Evolutionary conservation across 2,329 filamentous ascomycete species (phyloP), one percentile per base, ranked within the genome.

Genomic region (Colletotrichum kahawae): DNA sequence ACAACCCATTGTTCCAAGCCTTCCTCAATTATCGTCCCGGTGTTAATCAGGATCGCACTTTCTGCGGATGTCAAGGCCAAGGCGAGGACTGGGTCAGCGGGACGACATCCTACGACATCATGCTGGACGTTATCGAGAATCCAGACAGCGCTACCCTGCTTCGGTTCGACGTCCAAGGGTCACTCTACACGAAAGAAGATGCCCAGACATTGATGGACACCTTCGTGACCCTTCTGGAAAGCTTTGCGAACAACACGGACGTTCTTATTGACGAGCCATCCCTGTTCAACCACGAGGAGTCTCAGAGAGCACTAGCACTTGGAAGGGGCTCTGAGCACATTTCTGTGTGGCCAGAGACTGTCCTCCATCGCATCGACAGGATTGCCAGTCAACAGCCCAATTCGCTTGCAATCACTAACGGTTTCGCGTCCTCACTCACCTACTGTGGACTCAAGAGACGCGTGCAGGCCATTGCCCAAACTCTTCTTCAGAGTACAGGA

Each of bases 1-100:
- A 85, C 68, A 85, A 77, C 43, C 89, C 89, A 0, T 33, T 91
- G 1, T 90, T 90, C 81, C 89, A 91, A 77, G 83, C 80, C 2
- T 81, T 83, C 59, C 33, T 85, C 48, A 77, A 84, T 70, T 84
- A 84, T 54, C 80, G 80, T 6, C 76, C 79, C 18, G 79, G 77
- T 18, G 67, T 74, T 12, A 71, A 74, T 31, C 24, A 60, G 2
- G 34, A 60, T 14, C 57, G 57, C 29, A 60, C 9, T 6, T 60
- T 60, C 57, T 60, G 57, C 18, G 57, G 57, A n/a, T 60, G 57
- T 2, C 24, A 34, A 31, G 57, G 57, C 1, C 57, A 60, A 33
- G 57, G 29, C 0, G 57, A 60, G 29, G 57, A 60, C 2, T 60
- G 29, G 57, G 8, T 33, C 57, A 60, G 57, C 12, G 57, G 57